phyloP scores from a whole-genome alignment of 306 rosid genomes.

The Castanospermum australe region DNA sequence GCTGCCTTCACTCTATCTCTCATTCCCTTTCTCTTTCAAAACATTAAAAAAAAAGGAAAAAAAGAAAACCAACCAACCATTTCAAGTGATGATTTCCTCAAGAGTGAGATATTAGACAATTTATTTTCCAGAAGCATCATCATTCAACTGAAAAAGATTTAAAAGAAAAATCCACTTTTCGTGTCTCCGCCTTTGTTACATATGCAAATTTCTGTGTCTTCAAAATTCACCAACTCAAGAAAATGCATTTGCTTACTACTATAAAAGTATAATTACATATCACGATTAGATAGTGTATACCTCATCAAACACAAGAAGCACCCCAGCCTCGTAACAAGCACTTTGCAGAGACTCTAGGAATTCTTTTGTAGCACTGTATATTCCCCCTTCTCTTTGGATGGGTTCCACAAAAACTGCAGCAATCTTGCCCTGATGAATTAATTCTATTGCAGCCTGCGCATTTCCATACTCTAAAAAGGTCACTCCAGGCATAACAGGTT shows the following conservation, averaged over 20 bases:
- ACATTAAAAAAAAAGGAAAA: neutral
- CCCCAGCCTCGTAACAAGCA: slow-evolving; percentile 82
- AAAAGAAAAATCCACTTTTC: neutral
- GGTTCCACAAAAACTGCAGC: slow-evolving; percentile 97
- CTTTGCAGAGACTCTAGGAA: slow-evolving; percentile 62
- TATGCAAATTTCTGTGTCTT: neutral
- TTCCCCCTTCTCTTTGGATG: slow-evolving; percentile 96
- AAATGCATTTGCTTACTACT: neutral
- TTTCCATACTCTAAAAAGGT: slow-evolving; percentile 80
- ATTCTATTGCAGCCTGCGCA: slow-evolving; percentile 55
- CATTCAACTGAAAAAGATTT: neutral
- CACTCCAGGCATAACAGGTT: slow-evolving; percentile 98
- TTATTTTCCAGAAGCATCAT: neutral
- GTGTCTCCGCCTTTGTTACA: neutral
- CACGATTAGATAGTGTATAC: slow-evolving; percentile 35
- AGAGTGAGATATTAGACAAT: neutral
- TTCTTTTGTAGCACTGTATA: slow-evolving; percentile 83
- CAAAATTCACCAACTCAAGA: neutral
- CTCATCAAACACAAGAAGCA: slow-evolving; percentile 91
- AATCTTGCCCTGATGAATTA: slow-evolving; percentile 62
- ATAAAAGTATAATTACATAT: neutral
- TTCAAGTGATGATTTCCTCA: neutral
- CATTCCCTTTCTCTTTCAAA: neutral
- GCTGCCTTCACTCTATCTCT: neutral
- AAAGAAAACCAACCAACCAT: neutral